Conservation (phyloP, 306 rosid genomes). For the Hippophae tibetana region DNA sequence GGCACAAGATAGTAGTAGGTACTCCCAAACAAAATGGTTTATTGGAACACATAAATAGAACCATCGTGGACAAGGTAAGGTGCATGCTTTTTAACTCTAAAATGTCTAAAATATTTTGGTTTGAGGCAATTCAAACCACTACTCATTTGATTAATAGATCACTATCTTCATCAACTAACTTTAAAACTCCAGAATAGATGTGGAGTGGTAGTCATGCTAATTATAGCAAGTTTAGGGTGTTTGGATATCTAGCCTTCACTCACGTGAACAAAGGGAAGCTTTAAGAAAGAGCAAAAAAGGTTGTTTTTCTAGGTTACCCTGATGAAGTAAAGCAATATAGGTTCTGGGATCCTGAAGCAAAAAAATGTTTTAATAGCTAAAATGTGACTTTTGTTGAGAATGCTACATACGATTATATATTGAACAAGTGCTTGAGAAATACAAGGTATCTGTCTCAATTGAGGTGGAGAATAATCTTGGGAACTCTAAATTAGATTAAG, state of each 20-base stretch:
- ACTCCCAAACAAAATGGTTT: background rate
- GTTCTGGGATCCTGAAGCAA: too few relatives aligned
- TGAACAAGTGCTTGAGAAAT: too few relatives aligned
- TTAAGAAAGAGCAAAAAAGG: background rate
- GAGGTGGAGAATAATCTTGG: too few relatives aligned
- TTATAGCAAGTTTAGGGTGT: background rate
- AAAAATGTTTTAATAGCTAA: too few relatives aligned
- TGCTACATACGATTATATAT: too few relatives aligned
- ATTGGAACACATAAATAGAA: too few relatives aligned
- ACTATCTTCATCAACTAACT: too few relatives aligned
- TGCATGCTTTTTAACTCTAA: background rate
- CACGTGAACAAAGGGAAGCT: background rate
- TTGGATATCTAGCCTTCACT: background rate
- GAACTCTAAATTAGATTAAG: too few relatives aligned
- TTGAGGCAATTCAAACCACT: background rate
- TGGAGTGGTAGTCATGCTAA: background rate
- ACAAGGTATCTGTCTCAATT: too few relatives aligned
- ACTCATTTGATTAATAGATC: background rate
- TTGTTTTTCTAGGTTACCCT: too few relatives aligned
- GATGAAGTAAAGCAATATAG: too few relatives aligned
- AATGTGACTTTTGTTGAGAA: too few relatives aligned
- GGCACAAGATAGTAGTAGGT: background rate
- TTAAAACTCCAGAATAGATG: background rate
- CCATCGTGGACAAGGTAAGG: background rate
- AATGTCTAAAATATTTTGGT: background rate